Conservation (phyloP, 192 early-diverging fungal species). For the Linnemannia exigua region DNA sequence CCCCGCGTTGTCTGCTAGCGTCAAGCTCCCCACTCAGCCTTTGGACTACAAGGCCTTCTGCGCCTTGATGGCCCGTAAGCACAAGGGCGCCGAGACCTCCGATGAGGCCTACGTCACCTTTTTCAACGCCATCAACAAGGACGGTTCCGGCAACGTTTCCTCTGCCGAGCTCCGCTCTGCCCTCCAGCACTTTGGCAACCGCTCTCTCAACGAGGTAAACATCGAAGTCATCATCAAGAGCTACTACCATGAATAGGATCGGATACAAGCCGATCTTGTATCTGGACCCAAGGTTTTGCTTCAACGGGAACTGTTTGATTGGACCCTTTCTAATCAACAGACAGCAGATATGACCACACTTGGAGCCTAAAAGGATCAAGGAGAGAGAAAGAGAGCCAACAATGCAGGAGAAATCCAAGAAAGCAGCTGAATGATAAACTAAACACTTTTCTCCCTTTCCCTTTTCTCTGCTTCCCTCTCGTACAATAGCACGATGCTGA, state of each 20-base stretch:
- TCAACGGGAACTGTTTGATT: no score
- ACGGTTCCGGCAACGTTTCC: constrained; percentile 52
- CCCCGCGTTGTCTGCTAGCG: constrained; percentile 39
- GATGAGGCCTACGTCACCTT: constrained; percentile 44
- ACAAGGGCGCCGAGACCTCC: constrained; percentile 52
- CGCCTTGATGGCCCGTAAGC: constrained; percentile 46
- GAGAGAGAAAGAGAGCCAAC: not conserved
- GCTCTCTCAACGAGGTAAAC: constrained; percentile 50
- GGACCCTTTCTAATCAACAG: no score
- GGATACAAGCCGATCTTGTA: no score
- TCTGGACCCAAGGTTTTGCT: no score
- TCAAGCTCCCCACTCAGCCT: constrained; percentile 52
- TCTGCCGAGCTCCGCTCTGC: constrained; percentile 53
- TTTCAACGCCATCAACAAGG: constrained; percentile 53
- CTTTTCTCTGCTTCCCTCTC: not conserved
- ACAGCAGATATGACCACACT: no score
- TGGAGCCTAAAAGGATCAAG: no score
- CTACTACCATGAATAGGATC: no score
- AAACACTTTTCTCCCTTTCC: not conserved
- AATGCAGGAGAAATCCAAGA: not conserved
- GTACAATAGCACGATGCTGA: constrained; percentile 60
- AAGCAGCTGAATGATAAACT: not conserved
- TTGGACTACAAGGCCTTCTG: constrained; percentile 59
- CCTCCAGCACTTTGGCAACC: constrained; percentile 57
- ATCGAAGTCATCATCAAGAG: no score